Percentiles rank a stretch among this genome's conserved stretches.
These are phyloP conservation scores for Penicillium fuscoglaucum DNA, from an alignment of 2,329 filamentous ascomycete genomes.

Conservation along the genomic window DNA sequence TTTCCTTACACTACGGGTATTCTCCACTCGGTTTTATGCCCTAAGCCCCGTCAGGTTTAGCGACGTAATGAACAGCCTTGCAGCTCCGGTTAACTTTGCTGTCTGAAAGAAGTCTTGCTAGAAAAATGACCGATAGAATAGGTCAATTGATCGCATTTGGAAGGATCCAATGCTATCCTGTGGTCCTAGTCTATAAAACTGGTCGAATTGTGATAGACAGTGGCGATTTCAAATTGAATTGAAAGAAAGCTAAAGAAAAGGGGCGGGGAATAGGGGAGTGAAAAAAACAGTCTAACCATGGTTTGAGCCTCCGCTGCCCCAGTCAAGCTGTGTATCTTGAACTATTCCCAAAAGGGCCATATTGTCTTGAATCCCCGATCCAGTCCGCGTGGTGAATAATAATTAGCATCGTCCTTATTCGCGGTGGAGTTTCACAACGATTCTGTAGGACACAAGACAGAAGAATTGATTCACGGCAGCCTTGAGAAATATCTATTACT, in stretches of 20 bases:
- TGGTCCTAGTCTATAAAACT: not conserved
- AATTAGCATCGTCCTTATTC: conserved; percentile 24
- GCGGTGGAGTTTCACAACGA: conserved; percentile 8
- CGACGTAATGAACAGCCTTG: conserved; percentile 19
- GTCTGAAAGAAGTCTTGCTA: conserved; percentile 1
- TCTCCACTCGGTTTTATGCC: conserved; percentile 22
- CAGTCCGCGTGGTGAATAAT: conserved; percentile 23
- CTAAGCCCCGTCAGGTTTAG: conserved; percentile 21
- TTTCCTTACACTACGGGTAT: conserved; percentile 24
- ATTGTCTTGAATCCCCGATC: conserved; percentile 24
- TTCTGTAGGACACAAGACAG: not conserved
- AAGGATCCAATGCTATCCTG: not conserved
- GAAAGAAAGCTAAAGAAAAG: conserved; percentile 18
- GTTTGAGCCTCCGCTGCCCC: conserved; percentile 34
- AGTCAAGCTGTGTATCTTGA: conserved; percentile 11
- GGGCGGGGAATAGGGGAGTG: conserved; percentile 18
- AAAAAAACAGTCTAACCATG: conserved; percentile 28
- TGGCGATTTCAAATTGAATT: conserved; percentile 1
- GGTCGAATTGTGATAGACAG: not conserved
- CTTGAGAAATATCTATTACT: not conserved
- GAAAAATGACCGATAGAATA: not conserved
- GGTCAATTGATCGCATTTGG: not conserved
- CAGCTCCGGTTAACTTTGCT: conserved; percentile 14
- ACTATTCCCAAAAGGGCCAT: conserved; percentile 27
- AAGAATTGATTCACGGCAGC: not conserved